Base-by-base conservation (phyloP, 352 stramenopile genomes). In the Pseudoperonospora humuli region DNA sequence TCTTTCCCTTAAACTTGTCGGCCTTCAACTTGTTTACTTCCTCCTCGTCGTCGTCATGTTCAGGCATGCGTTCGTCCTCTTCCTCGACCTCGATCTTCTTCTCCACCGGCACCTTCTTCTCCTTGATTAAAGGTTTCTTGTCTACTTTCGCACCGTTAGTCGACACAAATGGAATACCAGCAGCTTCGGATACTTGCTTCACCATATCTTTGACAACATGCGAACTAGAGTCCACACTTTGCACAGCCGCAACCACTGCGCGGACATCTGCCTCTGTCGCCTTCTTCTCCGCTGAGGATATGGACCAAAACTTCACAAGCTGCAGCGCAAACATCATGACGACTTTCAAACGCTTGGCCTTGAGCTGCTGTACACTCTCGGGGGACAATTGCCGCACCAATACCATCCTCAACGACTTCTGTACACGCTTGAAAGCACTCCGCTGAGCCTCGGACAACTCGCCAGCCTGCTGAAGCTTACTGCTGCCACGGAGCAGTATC, bases 261-360 rank as follows among this genome's bases (percentile, higher is more conserved):
- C 55, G 42, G 0, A 84, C 38, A 3, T 65, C 66, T 17, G 13
- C 17, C 11, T 59, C 31, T 14, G 28, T 49, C 13, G 43, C 27
- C 39, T 67, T 61, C 25, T 56, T 57, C 17, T 53, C 28, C 27
- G 44, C 17, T 1, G 57, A 35, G n/a, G 46, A 28, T n/a, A n/a
- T n/a, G 27, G 52, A 33, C 62, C 76, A 85, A 24, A 69, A 64
- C 51, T 85, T 82, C 32, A 87, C 67, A 5, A 92, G 45, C 40
- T 86, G 73, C 37, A 86, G 48, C 26, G 67, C 67, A 46, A 71
- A 89, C 50, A 64, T 64, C 31, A 88, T 47, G 14, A 79, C 72
- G 15, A 76, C 44, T 64, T 88, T 89, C 44, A 92, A 54, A 10
- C 73, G 75, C 67, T 89, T 92, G n/a, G 77, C 50, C 52, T 84